Base-by-base conservation (phyloP, 352 stramenopile species). In the Pythium aquatile region DNA sequence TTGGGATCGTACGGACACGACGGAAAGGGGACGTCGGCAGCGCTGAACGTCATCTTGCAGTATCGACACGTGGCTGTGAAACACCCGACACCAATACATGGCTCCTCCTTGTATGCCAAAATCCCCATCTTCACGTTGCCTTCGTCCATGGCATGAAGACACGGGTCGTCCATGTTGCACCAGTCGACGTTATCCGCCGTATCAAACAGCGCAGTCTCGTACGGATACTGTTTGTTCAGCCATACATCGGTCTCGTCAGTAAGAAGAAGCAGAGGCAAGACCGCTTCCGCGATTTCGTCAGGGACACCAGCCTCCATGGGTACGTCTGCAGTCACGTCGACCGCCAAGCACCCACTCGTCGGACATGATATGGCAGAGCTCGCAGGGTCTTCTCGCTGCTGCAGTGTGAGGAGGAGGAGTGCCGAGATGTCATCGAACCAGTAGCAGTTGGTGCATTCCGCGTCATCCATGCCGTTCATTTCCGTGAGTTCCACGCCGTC, bases 91-190 rank as follows among this genome's bases (percentile, higher is more conserved):
- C 73, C 73, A 13, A 63, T 42, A 62, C 73, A 79, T 1, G 63
- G 57, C 6, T 39, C 52, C 42, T 77, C 51, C 0, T 29, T 49
- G 52, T 74, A 79, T 37, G 73, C 73, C 5, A 79, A 44, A 10
- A 79, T 68, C 20, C 73, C 73, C 56, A 61, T 56, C 20, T 72
- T 60, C 20, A 56, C 63, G 56, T 79, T 79, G 29, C 67, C 69
- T 39, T 67, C 66, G 47, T 79, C 73, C 13, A 79, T 73, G 0
- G 53, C 37, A 16, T 76, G 53, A 26, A 79, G 61, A 30, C 72
- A 78, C 47, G 70, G 68, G 30, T 81, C 74, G 29, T 68, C 47
- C 20, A 81, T 55, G 1, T 61, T 39, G 65, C 74, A 81, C 74
- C 74, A 81, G 30, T 74, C 63, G 32, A 65, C 58, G 47, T 73